Percentiles rank a stretch among this genome's conserved stretches.
Evolutionary conservation across 306 rosid species (phyloP).

Genomic region (Luffa acutangula): DNA sequence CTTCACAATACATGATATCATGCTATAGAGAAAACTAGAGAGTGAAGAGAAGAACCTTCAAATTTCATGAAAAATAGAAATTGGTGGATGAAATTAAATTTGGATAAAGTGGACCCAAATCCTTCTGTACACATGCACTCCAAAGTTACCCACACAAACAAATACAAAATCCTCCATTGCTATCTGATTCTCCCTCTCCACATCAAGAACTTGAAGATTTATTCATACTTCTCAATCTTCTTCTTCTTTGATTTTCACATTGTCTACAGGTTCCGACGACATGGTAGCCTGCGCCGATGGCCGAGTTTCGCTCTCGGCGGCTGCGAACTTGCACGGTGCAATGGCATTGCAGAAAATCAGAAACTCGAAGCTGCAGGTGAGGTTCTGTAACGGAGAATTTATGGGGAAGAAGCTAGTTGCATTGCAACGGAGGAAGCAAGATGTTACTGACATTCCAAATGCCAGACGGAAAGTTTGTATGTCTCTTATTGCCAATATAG

Average conservation of each 20-base stretch:
- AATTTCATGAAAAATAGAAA: background rate
- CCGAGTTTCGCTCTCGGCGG: conserved; percentile 22
- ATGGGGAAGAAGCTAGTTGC: conserved; percentile 33
- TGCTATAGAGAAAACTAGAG: no score
- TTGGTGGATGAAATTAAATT: conserved; percentile 29
- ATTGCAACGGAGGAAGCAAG: conserved; percentile 14
- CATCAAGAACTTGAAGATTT: background rate
- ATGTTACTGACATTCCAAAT: conserved; percentile 1
- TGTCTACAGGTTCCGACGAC: background rate
- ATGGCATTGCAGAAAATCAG: conserved; percentile 9
- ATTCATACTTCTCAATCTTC: background rate
- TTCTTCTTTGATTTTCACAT: background rate
- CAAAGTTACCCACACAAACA: background rate
- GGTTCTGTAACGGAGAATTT: conserved; percentile 29
- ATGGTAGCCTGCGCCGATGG: conserved; percentile 29
- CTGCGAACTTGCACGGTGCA: conserved; percentile 9
- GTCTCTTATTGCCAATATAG: conserved; percentile 19
- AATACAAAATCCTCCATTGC: background rate
- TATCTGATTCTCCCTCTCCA: conserved; percentile 2
- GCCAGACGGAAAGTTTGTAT: conserved; percentile 13
- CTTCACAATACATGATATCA: no score
- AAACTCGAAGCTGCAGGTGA: conserved; percentile 17
- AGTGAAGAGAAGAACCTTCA: background rate
- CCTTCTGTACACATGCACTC: conserved; percentile 8
- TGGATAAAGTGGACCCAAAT: conserved; percentile 32